Conservation (phyloP, 2,329 filamentous ascomycete genomes). For the Biscogniauxia sp. region DNA sequence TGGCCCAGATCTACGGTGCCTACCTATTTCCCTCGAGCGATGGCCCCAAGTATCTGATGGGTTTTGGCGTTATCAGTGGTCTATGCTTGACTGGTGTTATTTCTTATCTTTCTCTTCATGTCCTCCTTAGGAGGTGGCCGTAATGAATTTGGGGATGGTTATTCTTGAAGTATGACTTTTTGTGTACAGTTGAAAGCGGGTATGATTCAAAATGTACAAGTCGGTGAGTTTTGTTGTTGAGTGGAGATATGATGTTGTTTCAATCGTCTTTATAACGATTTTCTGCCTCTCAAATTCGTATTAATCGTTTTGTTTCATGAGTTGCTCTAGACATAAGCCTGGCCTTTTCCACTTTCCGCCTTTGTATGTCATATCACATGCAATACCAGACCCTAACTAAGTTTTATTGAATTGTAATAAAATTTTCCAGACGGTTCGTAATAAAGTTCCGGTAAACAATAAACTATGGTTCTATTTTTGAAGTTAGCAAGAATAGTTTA, state of each 20-base stretch:
- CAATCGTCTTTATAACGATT: background rate
- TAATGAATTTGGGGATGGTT: background rate
- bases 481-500: no score
- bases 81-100: slow-evolving; percentile 23
- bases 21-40: slow-evolving; percentile 31
- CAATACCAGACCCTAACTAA: no score
- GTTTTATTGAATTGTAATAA: no score
- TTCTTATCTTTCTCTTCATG: background rate
- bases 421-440: no score
- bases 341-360: no score
- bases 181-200: background rate
- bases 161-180: background rate
- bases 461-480: no score
- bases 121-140: background rate
- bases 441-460: no score
- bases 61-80: slow-evolving; percentile 25
- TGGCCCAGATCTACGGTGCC: slow-evolving; percentile 53
- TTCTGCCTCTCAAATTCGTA: background rate
- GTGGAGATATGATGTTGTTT: background rate
- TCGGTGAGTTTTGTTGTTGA: background rate
- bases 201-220: background rate
- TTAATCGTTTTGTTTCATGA: background rate
- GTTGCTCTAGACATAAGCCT: background rate
- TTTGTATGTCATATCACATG: no score
- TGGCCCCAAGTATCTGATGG: slow-evolving; percentile 22